Conservation (phyloP, 352 stramenopile genomes). For the Phytophthora boehmeriae region DNA sequence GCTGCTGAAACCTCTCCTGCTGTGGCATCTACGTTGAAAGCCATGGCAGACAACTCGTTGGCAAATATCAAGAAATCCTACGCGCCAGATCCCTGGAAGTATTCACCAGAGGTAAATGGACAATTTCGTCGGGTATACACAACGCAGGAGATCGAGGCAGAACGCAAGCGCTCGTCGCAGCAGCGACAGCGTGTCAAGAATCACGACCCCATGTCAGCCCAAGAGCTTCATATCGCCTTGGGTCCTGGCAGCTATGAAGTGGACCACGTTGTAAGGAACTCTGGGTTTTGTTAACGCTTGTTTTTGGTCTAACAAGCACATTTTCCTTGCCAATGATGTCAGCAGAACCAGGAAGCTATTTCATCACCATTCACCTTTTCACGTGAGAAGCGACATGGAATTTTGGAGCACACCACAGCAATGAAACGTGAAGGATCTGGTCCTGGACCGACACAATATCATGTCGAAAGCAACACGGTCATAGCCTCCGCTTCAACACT, state of each 20-base stretch:
- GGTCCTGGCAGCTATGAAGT: slow-evolving; percentile 64
- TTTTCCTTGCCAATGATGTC: background rate
- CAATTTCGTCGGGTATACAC: slow-evolving; percentile 59
- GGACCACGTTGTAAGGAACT: slow-evolving; percentile 42
- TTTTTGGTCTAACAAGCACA: slow-evolving; percentile 4
- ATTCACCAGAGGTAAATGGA: slow-evolving; percentile 43
- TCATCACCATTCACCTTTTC: slow-evolving; percentile 54
- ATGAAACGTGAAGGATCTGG: slow-evolving; percentile 24
- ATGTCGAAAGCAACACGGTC: slow-evolving; percentile 19
- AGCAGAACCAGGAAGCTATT: slow-evolving; percentile 54
- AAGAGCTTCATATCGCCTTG: slow-evolving; percentile 40
- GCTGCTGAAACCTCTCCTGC: slow-evolving; percentile 13
- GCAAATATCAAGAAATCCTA: slow-evolving; percentile 13
- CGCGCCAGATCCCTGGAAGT: slow-evolving; percentile 26
- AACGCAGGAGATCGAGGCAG: slow-evolving; percentile 36
- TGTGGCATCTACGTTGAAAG: slow-evolving; percentile 25
- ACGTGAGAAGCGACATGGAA: slow-evolving; percentile 48
- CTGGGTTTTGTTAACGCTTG: background rate
- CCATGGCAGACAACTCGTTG: slow-evolving; percentile 25
- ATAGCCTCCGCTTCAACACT: slow-evolving; percentile 18
- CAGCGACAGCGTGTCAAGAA: slow-evolving; percentile 15
- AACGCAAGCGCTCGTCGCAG: slow-evolving; percentile 17
- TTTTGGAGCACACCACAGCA: slow-evolving; percentile 43
- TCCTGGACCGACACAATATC: slow-evolving; percentile 29
- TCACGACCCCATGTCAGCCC: slow-evolving; percentile 17